Percentiles rank a stretch among this genome's conserved stretches.
phyloP scores from a whole-genome alignment of 2,329 filamentous ascomycete genomes.

The Leptosphaerulina australis region DNA sequence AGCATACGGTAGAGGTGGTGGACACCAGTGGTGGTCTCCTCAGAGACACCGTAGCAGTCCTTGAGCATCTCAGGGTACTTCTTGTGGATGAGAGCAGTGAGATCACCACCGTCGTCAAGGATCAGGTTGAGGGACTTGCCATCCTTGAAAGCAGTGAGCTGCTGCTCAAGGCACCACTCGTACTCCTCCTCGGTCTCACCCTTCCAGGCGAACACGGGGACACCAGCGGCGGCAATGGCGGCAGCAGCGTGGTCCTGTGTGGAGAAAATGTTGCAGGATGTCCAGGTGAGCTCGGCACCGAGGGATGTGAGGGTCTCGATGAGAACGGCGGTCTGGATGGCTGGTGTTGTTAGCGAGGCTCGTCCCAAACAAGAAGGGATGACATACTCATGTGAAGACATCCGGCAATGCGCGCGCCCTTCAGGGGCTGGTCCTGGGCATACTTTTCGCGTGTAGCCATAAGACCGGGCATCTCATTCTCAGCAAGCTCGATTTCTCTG shows the following conservation, averaged over 20 bases:
- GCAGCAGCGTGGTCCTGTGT: constrained; percentile 98
- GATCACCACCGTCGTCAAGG: constrained; percentile 96
- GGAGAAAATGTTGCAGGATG: constrained; percentile 99
- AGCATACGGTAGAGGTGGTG: constrained; percentile 99
- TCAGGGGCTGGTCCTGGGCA: constrained; percentile 87
- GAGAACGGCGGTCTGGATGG: constrained; percentile 98
- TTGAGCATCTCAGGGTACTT: constrained; percentile 99
- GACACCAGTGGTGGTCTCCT: constrained; percentile 99
- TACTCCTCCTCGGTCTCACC: constrained; percentile 99
- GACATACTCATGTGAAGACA: constrained; percentile 93
- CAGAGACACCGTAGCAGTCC: constrained; percentile 96
- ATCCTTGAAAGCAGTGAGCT: constrained; percentile 95
- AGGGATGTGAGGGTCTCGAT: constrained; percentile 96
- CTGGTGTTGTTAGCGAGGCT: constrained; percentile 43
- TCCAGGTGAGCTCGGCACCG: constrained; percentile 98
- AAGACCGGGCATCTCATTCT: constrained; percentile 91
- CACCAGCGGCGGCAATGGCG: constrained; percentile 90
- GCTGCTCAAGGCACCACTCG: constrained; percentile 99
- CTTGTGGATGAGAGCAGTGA: constrained; percentile 93
- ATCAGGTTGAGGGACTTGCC: constrained; percentile 97
- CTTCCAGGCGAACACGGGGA: constrained; percentile 85
- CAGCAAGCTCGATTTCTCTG: constrained; percentile 91
- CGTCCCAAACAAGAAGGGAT: constrained; percentile 3
- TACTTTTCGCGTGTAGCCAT: constrained; percentile 96
- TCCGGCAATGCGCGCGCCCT: constrained; percentile 93